Conservation (phyloP, 2,329 filamentous ascomycete species). For the Sarocladium kiliense region DNA sequence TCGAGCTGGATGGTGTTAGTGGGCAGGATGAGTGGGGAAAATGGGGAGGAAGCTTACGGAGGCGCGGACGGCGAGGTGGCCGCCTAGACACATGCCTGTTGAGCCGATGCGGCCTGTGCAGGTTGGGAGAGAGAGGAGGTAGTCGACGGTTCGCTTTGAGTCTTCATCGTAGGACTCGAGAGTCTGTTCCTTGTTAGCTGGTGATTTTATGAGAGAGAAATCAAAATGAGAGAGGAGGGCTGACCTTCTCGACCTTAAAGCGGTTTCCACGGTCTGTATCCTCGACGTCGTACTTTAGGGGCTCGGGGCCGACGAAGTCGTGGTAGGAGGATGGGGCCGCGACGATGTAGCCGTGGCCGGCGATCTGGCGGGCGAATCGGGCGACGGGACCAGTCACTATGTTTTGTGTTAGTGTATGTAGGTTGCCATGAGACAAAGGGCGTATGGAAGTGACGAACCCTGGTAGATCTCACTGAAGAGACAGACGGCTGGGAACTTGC, state of each 20-base stretch:
- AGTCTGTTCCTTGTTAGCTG: conserved; percentile 46
- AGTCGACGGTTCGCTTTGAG: conserved; percentile 60
- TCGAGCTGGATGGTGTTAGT: conserved; percentile 49
- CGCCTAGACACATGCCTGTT: conserved; percentile 90
- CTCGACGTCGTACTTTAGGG: conserved; percentile 78
- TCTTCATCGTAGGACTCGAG: conserved; percentile 84
- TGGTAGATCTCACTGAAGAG: conserved; percentile 96
- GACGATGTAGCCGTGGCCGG: conserved; percentile 88
- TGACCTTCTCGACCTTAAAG: conserved; percentile 76
- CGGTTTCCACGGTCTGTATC: conserved; percentile 85
- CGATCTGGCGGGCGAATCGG: conserved; percentile 86
- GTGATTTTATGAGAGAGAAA: conserved; percentile 6
- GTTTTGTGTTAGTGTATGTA: background rate
- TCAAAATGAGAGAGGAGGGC: background rate
- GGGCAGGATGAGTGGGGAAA: background rate
- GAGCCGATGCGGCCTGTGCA: conserved; percentile 76
- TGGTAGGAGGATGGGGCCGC: conserved; percentile 89
- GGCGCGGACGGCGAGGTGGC: conserved; percentile 68
- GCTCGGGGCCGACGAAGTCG: conserved; percentile 81
- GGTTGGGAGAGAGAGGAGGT: conserved; percentile 66
- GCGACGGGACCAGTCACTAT: conserved; percentile 84
- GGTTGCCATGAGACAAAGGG: background rate
- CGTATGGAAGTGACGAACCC: conserved; percentile 46
- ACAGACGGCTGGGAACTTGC: conserved; percentile 75
- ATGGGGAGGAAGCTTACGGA: conserved; percentile 33